A percentile compares a stretch with the other conserved stretches of the same genome.
Evolutionary conservation across 148 eudicot species (phyloP).

Genomic region (Amaranthus palmeri): DNA sequence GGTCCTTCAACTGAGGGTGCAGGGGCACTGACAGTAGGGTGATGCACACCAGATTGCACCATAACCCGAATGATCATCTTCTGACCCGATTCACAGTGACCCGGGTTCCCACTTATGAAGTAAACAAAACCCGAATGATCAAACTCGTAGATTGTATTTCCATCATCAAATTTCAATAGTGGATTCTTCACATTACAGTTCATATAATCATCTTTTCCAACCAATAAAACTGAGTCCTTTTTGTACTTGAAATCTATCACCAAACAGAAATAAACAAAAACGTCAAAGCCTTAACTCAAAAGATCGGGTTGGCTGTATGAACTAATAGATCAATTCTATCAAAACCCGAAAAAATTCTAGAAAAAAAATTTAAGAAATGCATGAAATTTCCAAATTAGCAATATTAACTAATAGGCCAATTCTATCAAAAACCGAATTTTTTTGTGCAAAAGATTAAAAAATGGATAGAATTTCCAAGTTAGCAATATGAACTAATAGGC

Average conservation of each 20-base stretch:
- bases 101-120: slow-evolving; percentile 65
- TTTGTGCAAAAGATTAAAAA: too few relatives aligned
- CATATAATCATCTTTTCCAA: slow-evolving; percentile 38
- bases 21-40: slow-evolving; percentile 12
- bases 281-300: too few relatives aligned
- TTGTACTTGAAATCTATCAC: slow-evolving; percentile 57
- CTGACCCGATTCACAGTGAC: slow-evolving; percentile 58
- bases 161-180: slow-evolving; percentile 46
- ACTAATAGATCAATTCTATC: too few relatives aligned
- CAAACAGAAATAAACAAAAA: background rate
- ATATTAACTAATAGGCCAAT: too few relatives aligned
- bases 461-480: too few relatives aligned
- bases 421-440: too few relatives aligned
- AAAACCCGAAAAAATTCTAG: too few relatives aligned
- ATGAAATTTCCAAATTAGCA: too few relatives aligned
- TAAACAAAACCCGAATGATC: slow-evolving; percentile 54
- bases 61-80: slow-evolving; percentile 59
- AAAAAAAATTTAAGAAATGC: too few relatives aligned
- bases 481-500: too few relatives aligned
- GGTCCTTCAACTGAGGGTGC: slow-evolving; percentile 33
- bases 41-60: slow-evolving; percentile 35
- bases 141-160: slow-evolving; percentile 48
- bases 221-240: slow-evolving; percentile 64
- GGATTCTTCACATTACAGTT: slow-evolving; percentile 42
- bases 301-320: too few relatives aligned